A percentile compares a stretch with the other conserved stretches of the same genome.
Conservation (phyloP, 2,329 filamentous ascomycete genomes). For the Diplodia corticola region DNA sequence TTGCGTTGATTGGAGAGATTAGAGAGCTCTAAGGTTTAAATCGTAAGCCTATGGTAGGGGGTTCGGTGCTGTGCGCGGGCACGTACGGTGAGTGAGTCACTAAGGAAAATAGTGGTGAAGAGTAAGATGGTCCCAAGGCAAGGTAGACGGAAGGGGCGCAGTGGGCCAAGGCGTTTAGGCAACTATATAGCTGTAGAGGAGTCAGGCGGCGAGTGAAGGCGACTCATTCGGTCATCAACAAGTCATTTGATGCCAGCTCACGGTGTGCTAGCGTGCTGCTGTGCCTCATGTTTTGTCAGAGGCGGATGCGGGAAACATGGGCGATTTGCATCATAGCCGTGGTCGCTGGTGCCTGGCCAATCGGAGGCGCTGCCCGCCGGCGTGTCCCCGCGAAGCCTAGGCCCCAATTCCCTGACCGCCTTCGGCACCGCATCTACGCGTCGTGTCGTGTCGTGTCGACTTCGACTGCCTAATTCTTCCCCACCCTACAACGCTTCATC, state of each 20-base stretch:
- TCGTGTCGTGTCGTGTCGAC: conserved; percentile 3
- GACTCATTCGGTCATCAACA: background rate
- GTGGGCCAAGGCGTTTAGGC: background rate
- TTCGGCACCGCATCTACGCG: conserved; percentile 4
- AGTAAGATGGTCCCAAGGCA: background rate
- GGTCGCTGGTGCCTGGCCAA: background rate
- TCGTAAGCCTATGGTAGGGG: background rate
- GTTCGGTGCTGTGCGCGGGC: background rate
- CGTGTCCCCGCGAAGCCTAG: conserved; percentile 1
- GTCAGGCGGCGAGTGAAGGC: background rate
- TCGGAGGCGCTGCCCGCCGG: conserved; percentile 1
- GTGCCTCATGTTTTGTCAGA: background rate
- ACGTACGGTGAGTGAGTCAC: background rate
- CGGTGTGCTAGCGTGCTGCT: conserved; percentile 6
- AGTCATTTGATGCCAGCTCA: conserved; percentile 23
- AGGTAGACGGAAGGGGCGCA: background rate
- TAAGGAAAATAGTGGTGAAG: background rate
- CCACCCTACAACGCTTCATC: background rate
- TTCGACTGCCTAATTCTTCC: background rate
- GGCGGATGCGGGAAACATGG: background rate
- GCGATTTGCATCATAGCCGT: conserved; percentile 18
- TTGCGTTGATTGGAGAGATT: background rate
- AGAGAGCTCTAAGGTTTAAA: background rate
- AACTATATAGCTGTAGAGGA: background rate
- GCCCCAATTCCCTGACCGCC: background rate